phyloP scores from a whole-genome alignment of 768 basidiomycete species.

The Pleurotus sapidus region DNA sequence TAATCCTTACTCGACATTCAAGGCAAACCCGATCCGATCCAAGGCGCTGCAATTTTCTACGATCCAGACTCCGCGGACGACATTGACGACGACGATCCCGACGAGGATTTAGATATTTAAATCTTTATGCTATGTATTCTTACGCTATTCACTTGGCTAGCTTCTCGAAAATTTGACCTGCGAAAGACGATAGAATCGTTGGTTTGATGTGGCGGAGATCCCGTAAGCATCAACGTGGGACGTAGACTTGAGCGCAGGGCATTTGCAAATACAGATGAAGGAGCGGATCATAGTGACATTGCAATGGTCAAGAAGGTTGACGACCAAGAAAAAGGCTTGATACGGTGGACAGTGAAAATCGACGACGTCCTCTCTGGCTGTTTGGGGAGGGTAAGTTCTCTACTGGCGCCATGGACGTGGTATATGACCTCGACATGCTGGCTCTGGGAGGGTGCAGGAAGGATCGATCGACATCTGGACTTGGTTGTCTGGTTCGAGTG shows the following conservation, averaged over 20 bases:
- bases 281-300: too few species aligned
- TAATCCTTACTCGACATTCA: slow-evolving; percentile 29
- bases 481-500: not conserved
- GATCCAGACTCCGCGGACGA: slow-evolving; percentile 95
- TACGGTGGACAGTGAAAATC: slow-evolving; percentile 29
- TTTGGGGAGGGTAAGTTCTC: slow-evolving; percentile 2
- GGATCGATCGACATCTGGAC: not conserved
- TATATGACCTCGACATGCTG: not conserved
- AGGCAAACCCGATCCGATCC: slow-evolving; percentile 16
- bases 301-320: not conserved
- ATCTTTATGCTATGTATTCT: not conserved
- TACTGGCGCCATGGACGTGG: not conserved
- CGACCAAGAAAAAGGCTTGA: slow-evolving; percentile 19
- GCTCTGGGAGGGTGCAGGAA: not conserved
- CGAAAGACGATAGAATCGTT: too few species aligned
- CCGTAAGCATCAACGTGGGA: too few species aligned
- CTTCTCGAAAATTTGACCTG: too few species aligned
- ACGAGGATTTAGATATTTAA: slow-evolving; percentile 88
- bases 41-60: slow-evolving; percentile 66
- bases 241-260: too few species aligned
- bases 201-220: too few species aligned
- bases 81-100: slow-evolving; percentile 93
- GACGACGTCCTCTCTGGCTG: slow-evolving; percentile 18
- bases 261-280: too few species aligned
- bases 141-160: too few species aligned